Percentiles rank a stretch among this genome's conserved stretches.
Conservation (phyloP, 768 basidiomycete genomes). For the Rubroboletus satanas region DNA sequence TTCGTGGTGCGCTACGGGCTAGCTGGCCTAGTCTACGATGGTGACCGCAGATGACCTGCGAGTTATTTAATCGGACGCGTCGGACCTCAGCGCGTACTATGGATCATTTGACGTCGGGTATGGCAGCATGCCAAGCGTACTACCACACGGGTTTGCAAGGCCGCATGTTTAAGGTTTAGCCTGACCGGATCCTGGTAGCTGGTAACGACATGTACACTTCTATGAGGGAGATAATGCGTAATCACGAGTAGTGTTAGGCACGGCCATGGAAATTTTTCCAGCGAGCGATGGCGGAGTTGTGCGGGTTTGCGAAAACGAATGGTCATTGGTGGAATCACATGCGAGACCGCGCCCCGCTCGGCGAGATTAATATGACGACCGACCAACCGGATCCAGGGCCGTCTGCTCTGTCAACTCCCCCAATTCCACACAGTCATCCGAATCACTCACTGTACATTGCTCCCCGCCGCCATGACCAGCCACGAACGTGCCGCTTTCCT, state of each 20-base stretch:
- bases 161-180: neutral
- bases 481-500: constrained; percentile 67
- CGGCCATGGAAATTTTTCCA: too few relatives aligned
- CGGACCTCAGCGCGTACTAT: neutral
- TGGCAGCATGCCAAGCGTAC: neutral
- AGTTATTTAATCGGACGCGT: neutral
- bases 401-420: neutral
- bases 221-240: constrained; percentile 23
- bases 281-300: neutral
- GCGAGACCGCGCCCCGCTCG: neutral
- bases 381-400: too few relatives aligned
- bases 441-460: too few relatives aligned
- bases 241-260: constrained; percentile 13
- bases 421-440: too few relatives aligned
- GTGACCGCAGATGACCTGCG: constrained; percentile 64
- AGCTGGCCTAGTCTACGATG: constrained; percentile 87
- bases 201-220: neutral
- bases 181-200: neutral
- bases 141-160: neutral
- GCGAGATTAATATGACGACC: constrained; percentile 26
- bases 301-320: constrained; percentile 1
- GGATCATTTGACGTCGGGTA: neutral
- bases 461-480: constrained; percentile 41
- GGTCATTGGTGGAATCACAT: constrained; percentile 23
- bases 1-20: constrained; percentile 89